phyloP scores from a whole-genome alignment of 257 asterid species.

The Sherardia arvensis region DNA sequence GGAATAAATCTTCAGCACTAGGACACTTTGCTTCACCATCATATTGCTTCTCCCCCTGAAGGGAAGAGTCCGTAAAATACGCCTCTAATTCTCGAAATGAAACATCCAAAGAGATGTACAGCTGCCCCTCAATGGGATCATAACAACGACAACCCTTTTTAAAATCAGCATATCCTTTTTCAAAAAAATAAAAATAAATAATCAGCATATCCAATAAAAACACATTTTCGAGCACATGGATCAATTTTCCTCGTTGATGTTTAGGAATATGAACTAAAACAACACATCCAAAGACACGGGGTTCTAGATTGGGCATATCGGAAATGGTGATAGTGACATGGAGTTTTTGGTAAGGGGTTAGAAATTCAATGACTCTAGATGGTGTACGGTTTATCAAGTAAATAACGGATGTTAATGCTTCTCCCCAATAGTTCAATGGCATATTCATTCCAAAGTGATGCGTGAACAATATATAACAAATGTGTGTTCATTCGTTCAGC shows the following conservation, averaged over 20 bases:
- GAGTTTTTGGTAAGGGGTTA: conserved; percentile 12
- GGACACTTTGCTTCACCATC: too few species aligned
- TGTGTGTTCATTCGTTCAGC: conserved; percentile 2
- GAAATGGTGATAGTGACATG: not conserved
- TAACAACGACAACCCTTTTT: conserved; percentile 13
- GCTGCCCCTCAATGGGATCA: not conserved
- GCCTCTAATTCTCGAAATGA: conserved; percentile 4
- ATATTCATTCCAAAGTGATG: conserved; percentile 8
- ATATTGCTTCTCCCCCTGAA: too few species aligned
- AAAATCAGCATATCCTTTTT: conserved; percentile 2
- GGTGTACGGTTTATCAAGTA: conserved; percentile 9
- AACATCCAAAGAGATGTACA: conserved; percentile 6
- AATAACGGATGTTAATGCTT: not conserved
- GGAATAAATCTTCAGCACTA: too few species aligned
- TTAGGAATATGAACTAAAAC: conserved; percentile 11
- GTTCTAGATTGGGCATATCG: conserved; percentile 2
- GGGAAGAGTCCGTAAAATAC: not conserved
- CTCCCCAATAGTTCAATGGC: conserved; percentile 8
- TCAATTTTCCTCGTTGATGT: not conserved
- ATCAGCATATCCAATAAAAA: conserved; percentile 19
- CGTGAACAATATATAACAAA: conserved; percentile 1
- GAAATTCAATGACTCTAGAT: conserved; percentile 3
- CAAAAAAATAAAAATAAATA: too few species aligned
- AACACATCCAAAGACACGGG: conserved; percentile 13
- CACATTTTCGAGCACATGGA: conserved; percentile 5